Conservation (phyloP, 2,329 filamentous ascomycete genomes). For the Nemania serpens region DNA sequence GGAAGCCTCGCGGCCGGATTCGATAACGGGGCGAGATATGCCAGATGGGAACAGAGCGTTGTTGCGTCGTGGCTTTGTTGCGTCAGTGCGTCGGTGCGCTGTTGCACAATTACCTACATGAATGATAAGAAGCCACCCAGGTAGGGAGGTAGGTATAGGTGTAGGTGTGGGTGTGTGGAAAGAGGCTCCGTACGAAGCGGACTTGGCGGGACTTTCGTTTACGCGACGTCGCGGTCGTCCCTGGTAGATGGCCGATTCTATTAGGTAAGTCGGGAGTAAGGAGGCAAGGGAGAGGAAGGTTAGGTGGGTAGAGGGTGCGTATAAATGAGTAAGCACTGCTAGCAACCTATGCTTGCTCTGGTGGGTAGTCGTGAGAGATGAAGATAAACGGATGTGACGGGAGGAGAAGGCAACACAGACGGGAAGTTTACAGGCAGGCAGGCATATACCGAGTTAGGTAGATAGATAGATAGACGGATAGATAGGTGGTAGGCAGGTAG, state of each 20-base stretch:
- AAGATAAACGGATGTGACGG: too few species aligned
- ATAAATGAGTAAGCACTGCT: too few species aligned
- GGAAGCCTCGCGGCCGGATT: constrained; percentile 10
- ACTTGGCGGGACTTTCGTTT: neutral
- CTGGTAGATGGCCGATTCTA: too few species aligned
- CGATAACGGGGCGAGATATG: neutral
- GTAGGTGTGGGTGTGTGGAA: neutral
- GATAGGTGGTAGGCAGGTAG: neutral
- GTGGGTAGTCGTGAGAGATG: too few species aligned
- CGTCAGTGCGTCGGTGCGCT: neutral
- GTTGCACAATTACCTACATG: neutral
- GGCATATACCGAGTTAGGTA: neutral
- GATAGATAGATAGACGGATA: neutral
- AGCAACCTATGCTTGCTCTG: too few species aligned
- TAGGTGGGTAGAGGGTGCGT: too few species aligned
- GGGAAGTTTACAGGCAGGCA: too few species aligned
- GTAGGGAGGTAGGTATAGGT: too few species aligned
- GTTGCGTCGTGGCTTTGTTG: neutral
- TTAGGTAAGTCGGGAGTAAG: constrained; percentile 15
- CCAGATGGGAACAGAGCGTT: neutral
- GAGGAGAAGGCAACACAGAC: too few species aligned
- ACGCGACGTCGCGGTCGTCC: neutral
- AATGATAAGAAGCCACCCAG: too few species aligned
- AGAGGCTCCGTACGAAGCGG: neutral
- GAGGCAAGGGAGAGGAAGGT: neutral